phyloP scores from a whole-genome alignment of 495 filamentous ascomycete species.

The Podospora bellae-mahoneyi region DNA sequence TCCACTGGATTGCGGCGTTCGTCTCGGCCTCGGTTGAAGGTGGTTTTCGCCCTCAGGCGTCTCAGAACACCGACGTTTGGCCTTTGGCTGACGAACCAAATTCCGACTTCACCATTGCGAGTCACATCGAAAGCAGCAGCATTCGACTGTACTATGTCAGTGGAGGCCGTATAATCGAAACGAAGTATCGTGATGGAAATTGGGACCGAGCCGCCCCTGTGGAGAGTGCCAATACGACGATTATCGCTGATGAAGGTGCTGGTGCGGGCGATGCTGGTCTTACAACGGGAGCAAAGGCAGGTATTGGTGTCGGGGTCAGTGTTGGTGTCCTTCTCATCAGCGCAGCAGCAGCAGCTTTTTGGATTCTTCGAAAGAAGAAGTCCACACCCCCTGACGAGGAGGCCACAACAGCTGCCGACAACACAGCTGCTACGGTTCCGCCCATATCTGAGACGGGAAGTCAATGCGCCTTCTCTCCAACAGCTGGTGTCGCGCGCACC shows the following conservation, averaged over 20 bases:
- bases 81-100: slow-evolving; percentile 26
- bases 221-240: slow-evolving; percentile 5
- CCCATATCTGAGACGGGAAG: neutral
- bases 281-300: slow-evolving; percentile 20
- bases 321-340: slow-evolving; percentile 14
- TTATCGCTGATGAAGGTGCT: neutral
- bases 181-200: slow-evolving; percentile 14
- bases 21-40: slow-evolving; percentile 20
- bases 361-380: slow-evolving; percentile 14
- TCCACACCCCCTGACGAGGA: neutral
- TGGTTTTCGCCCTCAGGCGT: slow-evolving; percentile 10
- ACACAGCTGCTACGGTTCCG: neutral
- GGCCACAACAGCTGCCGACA: neutral
- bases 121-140: slow-evolving; percentile 15
- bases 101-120: slow-evolving; percentile 23
- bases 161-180: slow-evolving; percentile 25
- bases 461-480: neutral
- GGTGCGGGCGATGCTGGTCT: slow-evolving; percentile 12
- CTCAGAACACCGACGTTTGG: slow-evolving; percentile 13
- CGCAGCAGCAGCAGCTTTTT: slow-evolving; percentile 12
- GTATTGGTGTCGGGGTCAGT: slow-evolving; percentile 20
- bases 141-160: slow-evolving; percentile 28
- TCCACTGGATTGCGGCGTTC: slow-evolving; percentile 20
- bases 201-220: slow-evolving; percentile 3
- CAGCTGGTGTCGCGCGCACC: neutral